phyloP scores from a whole-genome alignment of 1,284 basidiomycete species.

The Trametes versicolor region DNA sequence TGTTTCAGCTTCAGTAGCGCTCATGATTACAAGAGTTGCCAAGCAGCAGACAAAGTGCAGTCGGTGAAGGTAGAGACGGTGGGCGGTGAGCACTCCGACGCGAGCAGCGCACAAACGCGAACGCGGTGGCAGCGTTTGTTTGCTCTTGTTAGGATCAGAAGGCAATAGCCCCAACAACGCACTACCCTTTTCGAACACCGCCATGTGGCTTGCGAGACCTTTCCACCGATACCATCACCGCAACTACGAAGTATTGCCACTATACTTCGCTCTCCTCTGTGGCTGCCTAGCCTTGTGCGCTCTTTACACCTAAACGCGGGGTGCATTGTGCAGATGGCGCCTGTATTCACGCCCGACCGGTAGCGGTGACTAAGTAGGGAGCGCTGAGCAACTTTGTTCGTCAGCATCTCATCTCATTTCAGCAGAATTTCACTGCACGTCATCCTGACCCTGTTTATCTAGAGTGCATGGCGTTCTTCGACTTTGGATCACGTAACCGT shows the following conservation, averaged over 20 bases:
- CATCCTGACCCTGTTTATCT: slow-evolving; percentile 2
- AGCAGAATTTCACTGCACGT: background rate
- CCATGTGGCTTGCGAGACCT: slow-evolving; percentile 16
- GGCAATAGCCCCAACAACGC: slow-evolving; percentile 23
- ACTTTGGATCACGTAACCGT: background rate
- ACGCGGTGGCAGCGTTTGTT: slow-evolving; percentile 23
- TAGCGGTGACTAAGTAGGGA: background rate
- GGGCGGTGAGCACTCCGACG: background rate
- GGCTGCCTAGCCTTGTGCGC: too few species aligned
- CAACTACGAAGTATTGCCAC: background rate
- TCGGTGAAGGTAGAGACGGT: background rate
- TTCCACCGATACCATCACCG: background rate
- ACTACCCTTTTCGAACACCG: slow-evolving; percentile 15
- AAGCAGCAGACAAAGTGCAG: background rate
- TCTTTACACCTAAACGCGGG: too few species aligned
- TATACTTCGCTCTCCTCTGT: background rate
- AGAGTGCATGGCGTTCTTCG: background rate
- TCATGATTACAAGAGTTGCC: slow-evolving; percentile 28
- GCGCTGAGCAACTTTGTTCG: background rate
- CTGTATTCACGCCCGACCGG: background rate
- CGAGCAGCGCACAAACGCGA: background rate
- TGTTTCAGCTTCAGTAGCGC: slow-evolving; percentile 39
- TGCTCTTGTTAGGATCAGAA: slow-evolving; percentile 29
- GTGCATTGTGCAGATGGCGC: too few species aligned
- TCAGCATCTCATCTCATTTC: slow-evolving; percentile 6